Percentiles rank a stretch among this genome's conserved stretches.
These are phyloP conservation scores for Vigna trinervia DNA, from an alignment of 306 rosid genomes.

Conservation along the genomic window DNA sequence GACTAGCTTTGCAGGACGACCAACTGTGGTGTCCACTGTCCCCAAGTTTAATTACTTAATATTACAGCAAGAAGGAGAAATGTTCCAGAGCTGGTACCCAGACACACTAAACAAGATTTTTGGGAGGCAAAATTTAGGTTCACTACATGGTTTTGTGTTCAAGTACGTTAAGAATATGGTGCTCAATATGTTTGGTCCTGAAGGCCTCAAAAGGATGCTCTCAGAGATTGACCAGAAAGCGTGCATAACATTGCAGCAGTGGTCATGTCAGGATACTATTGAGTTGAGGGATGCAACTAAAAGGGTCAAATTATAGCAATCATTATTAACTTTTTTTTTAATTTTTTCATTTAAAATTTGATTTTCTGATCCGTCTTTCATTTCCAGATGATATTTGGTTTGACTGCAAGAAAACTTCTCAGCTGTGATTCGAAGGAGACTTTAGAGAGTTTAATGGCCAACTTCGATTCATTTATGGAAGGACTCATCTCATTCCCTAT, in stretches of 20 bases:
- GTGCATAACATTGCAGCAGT: conserved; percentile 57
- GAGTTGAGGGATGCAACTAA: conserved; percentile 88
- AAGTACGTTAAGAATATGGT: conserved; percentile 92
- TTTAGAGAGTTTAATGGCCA: conserved; percentile 68
- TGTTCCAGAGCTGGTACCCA: conserved; percentile 96
- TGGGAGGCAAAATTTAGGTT: conserved; percentile 89
- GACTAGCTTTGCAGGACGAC: conserved; percentile 91
- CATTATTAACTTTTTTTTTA: neutral
- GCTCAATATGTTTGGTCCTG: conserved; percentile 88
- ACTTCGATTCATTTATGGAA: conserved; percentile 82
- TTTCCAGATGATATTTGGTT: conserved; percentile 88
- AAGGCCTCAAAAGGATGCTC: conserved; percentile 84
- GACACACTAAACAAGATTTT: conserved; percentile 90
- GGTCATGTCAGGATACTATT: conserved; percentile 62
- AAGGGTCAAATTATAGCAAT: conserved; percentile 51
- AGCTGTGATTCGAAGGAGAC: conserved; percentile 74
- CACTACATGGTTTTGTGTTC: conserved; percentile 89
- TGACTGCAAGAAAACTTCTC: conserved; percentile 87
- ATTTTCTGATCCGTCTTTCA: no score
- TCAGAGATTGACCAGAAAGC: conserved; percentile 77
- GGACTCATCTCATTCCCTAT: conserved; percentile 95
- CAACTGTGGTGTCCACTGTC: conserved; percentile 89
- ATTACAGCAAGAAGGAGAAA: conserved; percentile 86
- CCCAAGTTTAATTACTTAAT: conserved; percentile 80
- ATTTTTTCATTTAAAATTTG: conserved; percentile 24